Evolutionary conservation across 352 stramenopile genomes (phyloP), one percentile per base, ranked within the genome.

Genomic region (Nothophytophthora sp.): DNA sequence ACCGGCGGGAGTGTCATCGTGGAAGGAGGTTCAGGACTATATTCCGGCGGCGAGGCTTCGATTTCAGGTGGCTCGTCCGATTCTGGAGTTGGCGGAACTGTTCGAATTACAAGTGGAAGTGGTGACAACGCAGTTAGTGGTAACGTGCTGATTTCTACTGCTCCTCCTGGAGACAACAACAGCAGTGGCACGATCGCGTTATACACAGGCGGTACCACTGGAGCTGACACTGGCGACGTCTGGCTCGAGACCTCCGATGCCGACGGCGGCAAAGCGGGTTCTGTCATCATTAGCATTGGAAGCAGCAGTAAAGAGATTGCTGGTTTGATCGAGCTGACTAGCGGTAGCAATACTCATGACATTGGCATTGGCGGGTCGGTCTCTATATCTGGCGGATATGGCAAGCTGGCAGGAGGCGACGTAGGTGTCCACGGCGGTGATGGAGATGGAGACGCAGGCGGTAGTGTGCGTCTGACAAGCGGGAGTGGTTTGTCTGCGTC

Each of bases 41-140:
- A 19, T 2, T 20, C 18, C 30, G 69, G 61, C 28, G 69, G 65
- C 22, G 51, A 65, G n/a, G 48, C 67, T 37, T 44, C 28, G 9
- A 42, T 79, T 10, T 40, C 44, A 33, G 64, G 62, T 66, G 68
- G 68, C 11, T 36, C 48, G 13, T 56, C 39, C 25, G 28, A 29
- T n/a, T 36, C 30, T 23, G 41, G 35, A 1, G 29, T 60, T 7
- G 51, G 51, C 13, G 51, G 51, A 11, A 27, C 25, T 47, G 60
- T 77, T 18, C 48, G 56, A 5, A 34, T 77, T 12, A 56, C 50
- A 9, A 72, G 70, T 47, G 70, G 63, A 12, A 39, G 33, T 11
- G 55, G 70, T 0, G 22, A 44, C 19, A 40, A 55, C 15, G 48
- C 55, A 6, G 39, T 29, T 8, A 76, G 59, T 29, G 56, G 64